A percentile compares a stretch with the other conserved stretches of the same genome.
Evolutionary conservation across 2,329 filamentous ascomycete genomes (phyloP).

Genomic region (Microsporum ferrugineum): DNA sequence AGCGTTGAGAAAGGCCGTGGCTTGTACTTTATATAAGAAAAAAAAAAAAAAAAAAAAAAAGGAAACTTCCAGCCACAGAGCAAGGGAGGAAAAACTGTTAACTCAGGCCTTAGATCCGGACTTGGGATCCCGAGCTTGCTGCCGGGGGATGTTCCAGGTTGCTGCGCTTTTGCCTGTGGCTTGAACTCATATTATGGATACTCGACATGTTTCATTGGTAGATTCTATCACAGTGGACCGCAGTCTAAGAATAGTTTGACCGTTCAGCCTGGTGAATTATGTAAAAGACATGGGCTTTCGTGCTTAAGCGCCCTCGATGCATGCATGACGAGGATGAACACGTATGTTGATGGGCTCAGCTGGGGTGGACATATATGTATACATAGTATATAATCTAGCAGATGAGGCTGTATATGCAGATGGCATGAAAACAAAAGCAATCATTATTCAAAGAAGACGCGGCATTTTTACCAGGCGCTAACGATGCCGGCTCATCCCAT

Average conservation of each 20-base stretch:
- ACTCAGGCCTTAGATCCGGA: background rate
- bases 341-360: background rate
- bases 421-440: background rate
- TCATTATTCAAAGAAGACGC: background rate
- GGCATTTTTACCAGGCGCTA: background rate
- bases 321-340: background rate
- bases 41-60: background rate
- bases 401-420: background rate
- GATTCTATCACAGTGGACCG: background rate
- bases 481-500: background rate
- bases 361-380: background rate
- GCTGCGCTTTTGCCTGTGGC: background rate
- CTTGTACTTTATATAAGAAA: background rate
- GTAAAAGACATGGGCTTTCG: background rate
- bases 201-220: background rate
- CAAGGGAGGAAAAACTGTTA: background rate
- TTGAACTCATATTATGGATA: background rate
- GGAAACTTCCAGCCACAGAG: background rate
- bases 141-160: background rate
- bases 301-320: background rate
- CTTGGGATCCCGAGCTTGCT: background rate
- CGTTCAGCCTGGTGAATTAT: background rate
- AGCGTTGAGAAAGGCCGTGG: background rate
- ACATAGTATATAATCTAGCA: no score
- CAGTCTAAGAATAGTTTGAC: background rate